Base-by-base conservation (phyloP, 768 basidiomycete species). In the Sistotremastrum niveocremeum region DNA sequence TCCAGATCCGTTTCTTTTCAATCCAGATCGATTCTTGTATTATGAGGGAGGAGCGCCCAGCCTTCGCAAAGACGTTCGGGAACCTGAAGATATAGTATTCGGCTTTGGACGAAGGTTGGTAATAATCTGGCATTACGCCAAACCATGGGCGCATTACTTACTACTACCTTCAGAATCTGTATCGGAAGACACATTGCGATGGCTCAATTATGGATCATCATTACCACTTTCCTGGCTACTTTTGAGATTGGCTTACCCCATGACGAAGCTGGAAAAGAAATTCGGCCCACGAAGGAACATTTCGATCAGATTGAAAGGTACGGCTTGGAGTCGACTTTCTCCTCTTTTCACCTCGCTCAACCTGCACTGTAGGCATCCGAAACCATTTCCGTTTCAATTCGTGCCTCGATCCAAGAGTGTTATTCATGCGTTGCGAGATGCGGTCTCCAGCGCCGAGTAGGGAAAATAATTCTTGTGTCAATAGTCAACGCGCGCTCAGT, bases 131-230 rank as follows among this genome's bases (percentile, higher is more conserved):
- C 20, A 20, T 20, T 20, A 20, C 20, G 20, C 20, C 20, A 20
- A 20, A 20, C 20, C 20, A 20, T 20, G 20, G 20, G 20, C 20
- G 20, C 20, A 20, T 20, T 20, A 20, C 20, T 20, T 20, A 20
- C 20, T 20, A 20, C 20, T 20, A 20, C 20, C 20, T 20, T 20
- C 20, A 20, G 50, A 32, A 61, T 69, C 20, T 76, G 74, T 48
- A 72, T 72, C 6, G 74, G 74, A 0, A 62, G 71, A 3, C 63
- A 63, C 42, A 62, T 70, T 51, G 71, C 66, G 2, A 65, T 70
- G 42, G 65, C 64, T 1, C 65, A 67, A 45, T 51, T 74, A 2
- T 74, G 66, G 65, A 65, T 73, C 20, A 63, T 65, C 0, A 62
- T 72, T 8, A 69, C 69, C 5, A 68, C 64, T 32, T 65, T 73